A percentile compares a stretch with the other conserved stretches of the same genome.
phyloP scores from a whole-genome alignment of 768 basidiomycete species.

The Tylopilus plumbeoviolaceoides region DNA sequence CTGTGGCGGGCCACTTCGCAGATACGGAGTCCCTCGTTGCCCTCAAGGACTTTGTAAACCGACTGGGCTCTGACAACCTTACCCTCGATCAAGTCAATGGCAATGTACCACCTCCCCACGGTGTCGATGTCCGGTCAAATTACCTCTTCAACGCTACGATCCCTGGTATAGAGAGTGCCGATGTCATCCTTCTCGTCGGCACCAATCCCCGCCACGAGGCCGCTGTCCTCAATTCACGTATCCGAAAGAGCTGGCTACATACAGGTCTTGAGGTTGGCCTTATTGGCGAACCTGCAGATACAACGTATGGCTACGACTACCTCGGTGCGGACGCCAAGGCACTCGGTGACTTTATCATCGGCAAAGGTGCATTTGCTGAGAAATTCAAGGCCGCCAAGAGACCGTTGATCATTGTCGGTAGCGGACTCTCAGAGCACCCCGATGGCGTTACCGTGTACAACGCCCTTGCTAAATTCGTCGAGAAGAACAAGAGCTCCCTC shows the following conservation, averaged over 20 bases:
- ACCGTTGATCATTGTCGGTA: slow-evolving; percentile 92
- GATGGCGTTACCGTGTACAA: slow-evolving; percentile 80
- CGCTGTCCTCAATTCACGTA: slow-evolving; percentile 93
- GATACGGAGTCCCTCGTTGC: slow-evolving; percentile 93
- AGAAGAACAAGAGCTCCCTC: slow-evolving; percentile 69
- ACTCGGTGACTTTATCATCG: slow-evolving; percentile 70
- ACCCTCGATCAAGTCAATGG: slow-evolving; percentile 73
- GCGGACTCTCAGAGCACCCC: slow-evolving; percentile 77
- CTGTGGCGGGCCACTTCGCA: slow-evolving; percentile 86
- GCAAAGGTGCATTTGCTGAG: slow-evolving; percentile 74
- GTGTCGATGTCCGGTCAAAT: slow-evolving; percentile 90
- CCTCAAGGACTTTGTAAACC: slow-evolving; percentile 89
- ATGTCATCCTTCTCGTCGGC: slow-evolving; percentile 89
- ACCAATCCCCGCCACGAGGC: slow-evolving; percentile 98
- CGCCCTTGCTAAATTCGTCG: slow-evolving; percentile 73
- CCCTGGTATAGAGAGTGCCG: slow-evolving; percentile 85
- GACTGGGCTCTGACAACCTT: slow-evolving; percentile 92
- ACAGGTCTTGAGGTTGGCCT: slow-evolving; percentile 82
- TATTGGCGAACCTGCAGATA: slow-evolving; percentile 88
- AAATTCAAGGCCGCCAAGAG: slow-evolving; percentile 88
- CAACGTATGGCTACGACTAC: slow-evolving; percentile 90
- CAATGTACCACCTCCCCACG: slow-evolving; percentile 63
- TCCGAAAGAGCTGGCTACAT: slow-evolving; percentile 92
- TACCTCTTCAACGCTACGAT: slow-evolving; percentile 96
- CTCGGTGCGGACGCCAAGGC: slow-evolving; percentile 75